Percentiles rank a stretch among this genome's conserved stretches.
phyloP scores from a whole-genome alignment of 352 stramenopile species.

The Globisporangium spinosum region DNA sequence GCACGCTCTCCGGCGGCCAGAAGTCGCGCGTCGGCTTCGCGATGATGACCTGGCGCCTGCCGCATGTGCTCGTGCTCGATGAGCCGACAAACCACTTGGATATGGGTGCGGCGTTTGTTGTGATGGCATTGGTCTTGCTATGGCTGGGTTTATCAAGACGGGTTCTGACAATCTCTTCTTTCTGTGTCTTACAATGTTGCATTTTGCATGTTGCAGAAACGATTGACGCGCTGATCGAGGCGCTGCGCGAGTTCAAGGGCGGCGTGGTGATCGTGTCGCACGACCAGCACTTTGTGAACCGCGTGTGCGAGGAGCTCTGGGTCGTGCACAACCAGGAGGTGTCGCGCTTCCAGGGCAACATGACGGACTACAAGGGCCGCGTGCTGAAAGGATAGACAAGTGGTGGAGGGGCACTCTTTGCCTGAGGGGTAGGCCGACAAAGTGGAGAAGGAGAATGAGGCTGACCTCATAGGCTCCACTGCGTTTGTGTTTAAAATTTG shows the following conservation, averaged over 20 bases:
- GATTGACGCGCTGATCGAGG: slow-evolving; percentile 93
- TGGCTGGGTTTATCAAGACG: neutral
- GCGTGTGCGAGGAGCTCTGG: slow-evolving; percentile 93
- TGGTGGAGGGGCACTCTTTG: neutral
- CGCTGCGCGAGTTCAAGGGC: slow-evolving; percentile 94
- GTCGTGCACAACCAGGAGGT: slow-evolving; percentile 81
- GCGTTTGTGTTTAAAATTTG: neutral
- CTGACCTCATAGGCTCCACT: neutral
- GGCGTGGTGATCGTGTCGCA: slow-evolving; percentile 97
- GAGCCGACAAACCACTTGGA: slow-evolving; percentile 97
- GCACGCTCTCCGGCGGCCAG: slow-evolving; percentile 94
- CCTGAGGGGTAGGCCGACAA: neutral
- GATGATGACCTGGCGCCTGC: slow-evolving; percentile 92
- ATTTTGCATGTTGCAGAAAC: slow-evolving; percentile 41
- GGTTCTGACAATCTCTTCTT: slow-evolving; percentile 10
- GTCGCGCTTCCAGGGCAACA: slow-evolving; percentile 67
- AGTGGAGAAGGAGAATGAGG: neutral
- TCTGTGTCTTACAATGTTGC: neutral
- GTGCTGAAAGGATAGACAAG: slow-evolving; percentile 57
- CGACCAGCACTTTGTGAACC: slow-evolving; percentile 97
- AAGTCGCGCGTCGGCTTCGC: slow-evolving; percentile 94
- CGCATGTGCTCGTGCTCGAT: slow-evolving; percentile 96
- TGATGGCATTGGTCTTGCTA: neutral
- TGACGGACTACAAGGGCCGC: slow-evolving; percentile 79
- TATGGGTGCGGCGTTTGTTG: slow-evolving; percentile 51